phyloP scores from a whole-genome alignment of 2,329 filamentous ascomycete genomes.

The Arthroderma uncinatum region DNA sequence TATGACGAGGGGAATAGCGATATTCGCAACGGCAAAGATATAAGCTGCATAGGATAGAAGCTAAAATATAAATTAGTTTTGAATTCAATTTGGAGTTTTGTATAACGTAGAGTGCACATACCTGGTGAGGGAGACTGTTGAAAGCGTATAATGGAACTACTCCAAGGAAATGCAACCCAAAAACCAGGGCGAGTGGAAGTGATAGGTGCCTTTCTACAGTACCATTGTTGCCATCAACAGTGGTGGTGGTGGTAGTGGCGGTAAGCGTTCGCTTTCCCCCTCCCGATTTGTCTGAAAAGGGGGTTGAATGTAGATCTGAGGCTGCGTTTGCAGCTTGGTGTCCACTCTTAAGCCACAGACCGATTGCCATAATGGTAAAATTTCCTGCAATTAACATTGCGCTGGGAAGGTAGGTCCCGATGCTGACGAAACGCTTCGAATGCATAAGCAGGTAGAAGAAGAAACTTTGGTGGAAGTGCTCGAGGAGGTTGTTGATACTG shows the following conservation, averaged over 20 bases:
- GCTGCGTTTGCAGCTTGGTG: conserved; percentile 11
- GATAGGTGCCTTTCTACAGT: conserved; percentile 32
- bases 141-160: conserved; percentile 77
- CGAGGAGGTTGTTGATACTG: conserved; percentile 89
- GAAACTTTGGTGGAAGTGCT: conserved; percentile 96
- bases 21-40: conserved; percentile 46
- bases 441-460: conserved; percentile 98
- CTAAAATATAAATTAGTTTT: conserved; percentile 30
- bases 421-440: conserved; percentile 86
- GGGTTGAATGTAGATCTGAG: conserved; percentile 18
- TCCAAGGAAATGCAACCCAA: conserved; percentile 62
- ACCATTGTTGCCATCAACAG: conserved; percentile 16
- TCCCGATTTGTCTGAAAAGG: conserved; percentile 10
- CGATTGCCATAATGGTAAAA: conserved; percentile 91
- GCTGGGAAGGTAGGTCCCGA: conserved; percentile 90
- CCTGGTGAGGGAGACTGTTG: conserved; percentile 57
- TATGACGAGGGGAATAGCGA: conserved; percentile 46
- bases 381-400: conserved; percentile 95
- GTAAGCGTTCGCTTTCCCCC: conserved; percentile 15
- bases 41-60: conserved; percentile 50
- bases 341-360: conserved; percentile 85
- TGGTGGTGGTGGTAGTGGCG: conserved; percentile 14
- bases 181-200: conserved; percentile 57
- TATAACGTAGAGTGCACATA: conserved; percentile 35
- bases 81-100: not conserved